Base-by-base conservation (phyloP, 352 stramenopile species). In the Phytophthora pinifolia region DNA sequence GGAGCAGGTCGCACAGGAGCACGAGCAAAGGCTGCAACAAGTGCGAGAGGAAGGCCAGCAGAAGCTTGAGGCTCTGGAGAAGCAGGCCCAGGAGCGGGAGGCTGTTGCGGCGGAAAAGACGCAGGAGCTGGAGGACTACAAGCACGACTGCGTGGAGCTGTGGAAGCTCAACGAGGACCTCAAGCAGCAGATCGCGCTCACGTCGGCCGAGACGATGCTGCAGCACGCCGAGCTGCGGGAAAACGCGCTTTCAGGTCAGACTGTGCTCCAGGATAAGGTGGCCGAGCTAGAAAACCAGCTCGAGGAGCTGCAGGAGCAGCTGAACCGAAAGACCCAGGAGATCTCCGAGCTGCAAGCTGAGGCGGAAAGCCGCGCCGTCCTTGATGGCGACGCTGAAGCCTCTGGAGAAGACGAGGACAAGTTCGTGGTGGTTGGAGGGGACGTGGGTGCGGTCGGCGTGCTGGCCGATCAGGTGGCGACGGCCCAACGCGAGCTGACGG, bases 101-200 rank as follows among this genome's bases (percentile, higher is more conserved):
- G 35, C 51, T 3, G 27, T 70, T 33, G 46, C 60, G 10, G 46
- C 51, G 15, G 54, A 76, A 41, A 70, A 85, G 54, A 75, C 59
- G 13, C 76, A 84, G 38, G 73, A 83, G 20, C 62, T 86, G 34
- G 79, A 86, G 17, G 79, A 89, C 47, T 93, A 88, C 59, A 91
- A 89, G 46, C 74, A 90, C 44, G 82, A 92, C 49, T 92, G 82
- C 17, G 75, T 84, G 33, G 72, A 88, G 57, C 54, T 92, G 31
- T 92, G 82, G 82, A 81, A 88, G 33, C 56, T 74, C 31, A 92
- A 90, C 37, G 82, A 92, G 50, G 82, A 89, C 12, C 50, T 92
- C 10, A 90, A 90, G 62, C 78, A 89, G 56, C 82, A 92, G 29
- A 61, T 90, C 13, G 76, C 70, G 9, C 60, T 80, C 14, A 64